Percentiles rank a stretch among this genome's conserved stretches.
Evolutionary conservation across 2,329 filamentous ascomycete species (phyloP).

Genomic region (Myrmaecium sp.): DNA sequence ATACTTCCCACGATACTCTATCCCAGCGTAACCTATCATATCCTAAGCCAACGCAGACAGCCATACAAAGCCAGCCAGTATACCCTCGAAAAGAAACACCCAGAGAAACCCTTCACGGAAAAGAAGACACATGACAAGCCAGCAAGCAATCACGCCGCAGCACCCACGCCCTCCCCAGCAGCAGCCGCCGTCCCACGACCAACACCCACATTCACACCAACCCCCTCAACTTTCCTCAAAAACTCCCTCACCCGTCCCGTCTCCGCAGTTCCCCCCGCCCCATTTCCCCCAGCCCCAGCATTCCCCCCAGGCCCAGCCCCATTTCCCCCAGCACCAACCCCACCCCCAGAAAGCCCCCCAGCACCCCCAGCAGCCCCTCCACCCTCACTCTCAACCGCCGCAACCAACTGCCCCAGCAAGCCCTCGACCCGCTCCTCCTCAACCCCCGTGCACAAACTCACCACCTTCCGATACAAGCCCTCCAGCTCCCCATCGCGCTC

Average conservation of each 20-base stretch:
- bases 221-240: conserved; percentile 64
- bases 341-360: conserved; percentile 16
- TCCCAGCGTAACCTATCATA: too few relatives aligned
- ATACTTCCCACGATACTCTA: too few relatives aligned
- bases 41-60: too few relatives aligned
- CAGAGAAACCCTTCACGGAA: too few relatives aligned
- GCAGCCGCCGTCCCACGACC: too few relatives aligned
- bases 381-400: conserved; percentile 81
- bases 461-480: conserved; percentile 72
- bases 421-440: conserved; percentile 64
- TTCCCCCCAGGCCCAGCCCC: conserved; percentile 66
- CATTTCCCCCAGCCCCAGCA: conserved; percentile 77
- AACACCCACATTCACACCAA: too few relatives aligned
- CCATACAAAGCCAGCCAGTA: too few relatives aligned
- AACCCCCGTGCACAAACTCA: conserved; percentile 71
- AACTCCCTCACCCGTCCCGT: conserved; percentile 64
- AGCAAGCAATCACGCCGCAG: too few relatives aligned
- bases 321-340: conserved; percentile 58
- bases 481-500: conserved; percentile 71
- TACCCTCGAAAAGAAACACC: too few relatives aligned
- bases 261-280: conserved; percentile 51
- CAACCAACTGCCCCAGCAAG: conserved; percentile 60
- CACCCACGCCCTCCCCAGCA: too few relatives aligned
- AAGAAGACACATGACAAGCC: too few relatives aligned
- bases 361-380: too few relatives aligned